Evolutionary conservation across 352 stramenopile genomes (phyloP).

Genomic region (Phytophthora sp.): DNA sequence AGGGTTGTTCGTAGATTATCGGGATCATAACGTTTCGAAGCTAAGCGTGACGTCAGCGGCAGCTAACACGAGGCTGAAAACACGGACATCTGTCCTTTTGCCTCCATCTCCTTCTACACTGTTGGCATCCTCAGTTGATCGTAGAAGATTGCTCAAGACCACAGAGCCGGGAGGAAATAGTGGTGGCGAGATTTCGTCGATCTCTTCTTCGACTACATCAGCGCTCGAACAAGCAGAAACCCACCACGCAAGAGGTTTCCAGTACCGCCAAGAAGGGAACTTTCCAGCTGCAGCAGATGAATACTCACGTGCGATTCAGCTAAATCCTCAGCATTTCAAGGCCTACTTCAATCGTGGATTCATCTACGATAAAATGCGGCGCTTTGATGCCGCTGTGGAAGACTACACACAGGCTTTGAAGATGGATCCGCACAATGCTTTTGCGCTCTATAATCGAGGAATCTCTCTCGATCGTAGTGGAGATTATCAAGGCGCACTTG

Average conservation of each 20-base stretch:
- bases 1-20: constrained; percentile 1
- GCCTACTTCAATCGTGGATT: constrained; percentile 91
- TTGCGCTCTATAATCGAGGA: constrained; percentile 84
- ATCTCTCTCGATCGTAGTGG: constrained; percentile 87
- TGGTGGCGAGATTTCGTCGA: not conserved
- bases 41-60: not conserved
- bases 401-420: constrained; percentile 78
- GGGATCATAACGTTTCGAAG: constrained; percentile 6
- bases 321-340: constrained; percentile 88
- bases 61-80: constrained; percentile 4
- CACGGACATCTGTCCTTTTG: constrained; percentile 1
- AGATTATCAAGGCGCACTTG: constrained; percentile 82
- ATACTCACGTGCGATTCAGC: constrained; percentile 77
- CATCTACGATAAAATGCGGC: constrained; percentile 80
- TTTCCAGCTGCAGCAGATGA: constrained; percentile 79
- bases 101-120: constrained; percentile 17
- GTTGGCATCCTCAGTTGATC: constrained; percentile 7
- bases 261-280: constrained; percentile 78
- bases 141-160: constrained; percentile 1
- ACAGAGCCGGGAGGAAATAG: not conserved
- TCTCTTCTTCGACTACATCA: not conserved
- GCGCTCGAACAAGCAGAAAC: constrained; percentile 48
- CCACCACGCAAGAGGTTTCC: constrained; percentile 73
- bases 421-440: constrained; percentile 78
- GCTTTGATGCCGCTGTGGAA: constrained; percentile 75